These are phyloP conservation scores for Crassisporium funariophilum DNA, from an alignment of 768 basidiomycete species.

Conservation along the genomic window DNA sequence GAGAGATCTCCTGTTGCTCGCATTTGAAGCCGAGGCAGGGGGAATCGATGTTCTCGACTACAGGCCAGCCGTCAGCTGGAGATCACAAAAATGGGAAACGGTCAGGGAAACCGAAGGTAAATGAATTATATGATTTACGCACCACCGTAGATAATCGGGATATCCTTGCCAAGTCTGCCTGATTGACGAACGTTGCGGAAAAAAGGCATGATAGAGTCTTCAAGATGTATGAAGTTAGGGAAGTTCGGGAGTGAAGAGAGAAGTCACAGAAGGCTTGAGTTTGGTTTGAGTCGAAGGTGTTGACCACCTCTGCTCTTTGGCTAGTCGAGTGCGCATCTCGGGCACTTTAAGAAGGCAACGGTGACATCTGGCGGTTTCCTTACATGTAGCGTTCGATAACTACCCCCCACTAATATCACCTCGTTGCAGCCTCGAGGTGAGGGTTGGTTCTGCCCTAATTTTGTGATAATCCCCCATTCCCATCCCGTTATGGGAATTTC, in stretches of 20 bases:
- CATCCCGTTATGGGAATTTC: background rate
- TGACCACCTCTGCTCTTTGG: background rate
- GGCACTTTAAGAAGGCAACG: constrained; percentile 5
- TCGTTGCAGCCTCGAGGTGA: constrained; percentile 30
- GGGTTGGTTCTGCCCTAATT: background rate
- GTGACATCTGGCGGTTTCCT: constrained; percentile 13
- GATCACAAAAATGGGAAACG: background rate
- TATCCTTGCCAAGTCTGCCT: constrained; percentile 20
- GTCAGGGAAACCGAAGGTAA: no score
- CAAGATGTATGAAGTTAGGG: background rate
- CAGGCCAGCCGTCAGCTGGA: constrained; percentile 25
- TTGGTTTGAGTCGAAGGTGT: background rate
- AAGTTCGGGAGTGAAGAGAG: constrained; percentile 3
- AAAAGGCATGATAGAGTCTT: constrained; percentile 25
- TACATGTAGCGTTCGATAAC: constrained; percentile 24
- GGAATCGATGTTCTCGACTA: constrained; percentile 1
- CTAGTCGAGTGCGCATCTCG: background rate
- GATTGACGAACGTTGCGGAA: constrained; percentile 31
- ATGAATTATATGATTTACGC: constrained; percentile 9
- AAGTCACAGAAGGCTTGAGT: background rate
- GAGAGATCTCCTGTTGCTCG: background rate
- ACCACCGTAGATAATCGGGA: constrained; percentile 27
- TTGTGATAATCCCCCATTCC: constrained; percentile 1
- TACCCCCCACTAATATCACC: constrained; percentile 32
- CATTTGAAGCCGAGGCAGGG: no score